phyloP scores from a whole-genome alignment of 1,284 basidiomycete species.

The Athelia psychrophila region DNA sequence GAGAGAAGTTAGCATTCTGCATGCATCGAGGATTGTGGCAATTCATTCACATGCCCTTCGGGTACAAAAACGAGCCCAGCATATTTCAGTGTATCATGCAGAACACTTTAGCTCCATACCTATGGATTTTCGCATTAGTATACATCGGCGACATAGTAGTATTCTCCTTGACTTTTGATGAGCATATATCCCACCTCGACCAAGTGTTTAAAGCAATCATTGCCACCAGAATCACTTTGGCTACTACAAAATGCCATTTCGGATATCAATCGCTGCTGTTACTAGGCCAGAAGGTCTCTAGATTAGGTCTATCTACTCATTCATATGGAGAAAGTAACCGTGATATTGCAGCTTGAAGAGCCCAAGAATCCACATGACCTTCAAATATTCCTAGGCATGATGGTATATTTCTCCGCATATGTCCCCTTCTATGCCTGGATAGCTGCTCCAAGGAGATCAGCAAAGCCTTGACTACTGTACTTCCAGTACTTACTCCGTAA shows the following conservation, averaged over 20 bases:
- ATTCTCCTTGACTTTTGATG: slow-evolving; percentile 27
- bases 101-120: slow-evolving; percentile 29
- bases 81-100: slow-evolving; percentile 41
- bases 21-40: slow-evolving; percentile 24
- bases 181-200: slow-evolving; percentile 30
- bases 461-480: too few relatives aligned
- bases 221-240: slow-evolving; percentile 28
- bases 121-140: slow-evolving; percentile 37
- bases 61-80: slow-evolving; percentile 22
- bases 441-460: too few relatives aligned
- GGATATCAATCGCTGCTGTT: slow-evolving; percentile 29
- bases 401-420: neutral
- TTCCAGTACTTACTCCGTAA: too few relatives aligned
- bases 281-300: slow-evolving; percentile 32
- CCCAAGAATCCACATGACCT: neutral
- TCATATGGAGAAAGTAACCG: neutral
- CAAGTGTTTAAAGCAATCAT: slow-evolving; percentile 25
- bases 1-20: slow-evolving; percentile 22
- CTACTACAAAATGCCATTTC: slow-evolving; percentile 32
- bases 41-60: slow-evolving; percentile 27
- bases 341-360: neutral
- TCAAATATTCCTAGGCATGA: neutral
- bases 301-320: neutral
- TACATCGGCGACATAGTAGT: slow-evolving; percentile 38
- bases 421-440: neutral